Evolutionary conservation across 1,284 basidiomycete genomes (phyloP).

Genomic region (Papiliotrema terrestris): DNA sequence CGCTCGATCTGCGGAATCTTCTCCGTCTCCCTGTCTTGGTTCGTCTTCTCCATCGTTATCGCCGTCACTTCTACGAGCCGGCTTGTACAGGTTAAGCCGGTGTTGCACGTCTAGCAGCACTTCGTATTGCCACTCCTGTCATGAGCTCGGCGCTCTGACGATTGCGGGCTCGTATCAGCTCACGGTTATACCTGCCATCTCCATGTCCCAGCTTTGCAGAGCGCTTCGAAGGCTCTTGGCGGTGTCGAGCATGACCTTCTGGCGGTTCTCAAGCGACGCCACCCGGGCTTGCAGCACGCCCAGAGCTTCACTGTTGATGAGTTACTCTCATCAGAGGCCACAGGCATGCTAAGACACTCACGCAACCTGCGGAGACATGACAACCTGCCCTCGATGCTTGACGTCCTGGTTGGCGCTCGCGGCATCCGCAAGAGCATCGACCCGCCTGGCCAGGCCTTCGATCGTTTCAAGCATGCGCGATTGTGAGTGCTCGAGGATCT

Average conservation of each 20-base stretch:
- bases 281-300: slow-evolving; percentile 18
- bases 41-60: neutral
- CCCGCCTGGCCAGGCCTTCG: slow-evolving; percentile 28
- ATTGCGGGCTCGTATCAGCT: neutral
- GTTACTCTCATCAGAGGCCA: neutral
- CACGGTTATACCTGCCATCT: slow-evolving; percentile 20
- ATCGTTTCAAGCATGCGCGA: slow-evolving; percentile 46
- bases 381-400: neutral
- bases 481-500: slow-evolving; percentile 45
- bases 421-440: slow-evolving; percentile 26
- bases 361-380: slow-evolving; percentile 10
- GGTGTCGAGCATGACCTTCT: slow-evolving; percentile 19
- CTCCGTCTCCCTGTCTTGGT: neutral
- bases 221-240: slow-evolving; percentile 16
- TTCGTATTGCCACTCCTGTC: slow-evolving; percentile 11
- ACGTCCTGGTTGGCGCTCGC: neutral
- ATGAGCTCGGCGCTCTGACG: neutral
- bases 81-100: slow-evolving; percentile 4
- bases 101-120: slow-evolving; percentile 9
- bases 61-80: neutral
- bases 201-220: slow-evolving; percentile 24
- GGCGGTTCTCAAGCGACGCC: slow-evolving; percentile 21
- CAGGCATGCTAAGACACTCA: slow-evolving; percentile 7
- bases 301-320: slow-evolving; percentile 6
- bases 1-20: neutral